Percentiles rank a stretch among this genome's conserved stretches.
Conservation (phyloP, 2,329 filamentous ascomycete species). For the Ascochyta fabae region DNA sequence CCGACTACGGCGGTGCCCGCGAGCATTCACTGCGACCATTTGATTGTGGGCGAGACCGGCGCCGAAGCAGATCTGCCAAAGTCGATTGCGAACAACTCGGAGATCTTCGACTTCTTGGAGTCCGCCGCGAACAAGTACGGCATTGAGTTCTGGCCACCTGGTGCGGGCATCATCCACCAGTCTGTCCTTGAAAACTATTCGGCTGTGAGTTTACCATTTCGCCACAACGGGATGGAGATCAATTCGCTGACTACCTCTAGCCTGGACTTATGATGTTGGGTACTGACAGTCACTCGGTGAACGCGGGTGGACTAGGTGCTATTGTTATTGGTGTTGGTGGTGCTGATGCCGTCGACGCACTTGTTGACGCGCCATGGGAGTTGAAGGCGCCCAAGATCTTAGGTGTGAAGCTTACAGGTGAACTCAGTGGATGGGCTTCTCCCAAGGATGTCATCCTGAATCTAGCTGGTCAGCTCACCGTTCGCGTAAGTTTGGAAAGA, state of each 20-base stretch:
- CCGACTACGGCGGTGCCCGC: conserved; percentile 90
- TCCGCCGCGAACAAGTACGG: conserved; percentile 68
- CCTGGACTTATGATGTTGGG: conserved; percentile 98
- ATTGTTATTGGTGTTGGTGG: conserved; percentile 97
- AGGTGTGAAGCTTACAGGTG: conserved; percentile 82
- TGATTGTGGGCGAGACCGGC: conserved; percentile 94
- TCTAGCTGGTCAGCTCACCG: conserved; percentile 87
- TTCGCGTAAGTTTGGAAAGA: conserved; percentile 60
- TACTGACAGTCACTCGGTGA: conserved; percentile 96
- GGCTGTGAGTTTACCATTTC: conserved; percentile 51
- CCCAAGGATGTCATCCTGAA: conserved; percentile 96
- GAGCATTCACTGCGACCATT: conserved; percentile 98
- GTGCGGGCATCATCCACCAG: conserved; percentile 73
- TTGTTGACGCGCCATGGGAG: conserved; percentile 97
- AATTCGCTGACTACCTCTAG: background rate
- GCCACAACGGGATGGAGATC: background rate
- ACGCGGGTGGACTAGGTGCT: conserved; percentile 91
- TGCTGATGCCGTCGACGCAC: conserved; percentile 94
- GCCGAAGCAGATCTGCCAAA: conserved; percentile 83
- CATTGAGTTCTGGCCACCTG: conserved; percentile 53
- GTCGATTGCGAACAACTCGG: conserved; percentile 89
- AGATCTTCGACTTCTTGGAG: conserved; percentile 97
- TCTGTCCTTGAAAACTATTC: conserved; percentile 98
- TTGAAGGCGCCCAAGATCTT: conserved; percentile 91
- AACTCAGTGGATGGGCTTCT: conserved; percentile 87